Evolutionary conservation across 139 green algal genomes (phyloP).

Genomic region (Picocystis salinarum): DNA sequence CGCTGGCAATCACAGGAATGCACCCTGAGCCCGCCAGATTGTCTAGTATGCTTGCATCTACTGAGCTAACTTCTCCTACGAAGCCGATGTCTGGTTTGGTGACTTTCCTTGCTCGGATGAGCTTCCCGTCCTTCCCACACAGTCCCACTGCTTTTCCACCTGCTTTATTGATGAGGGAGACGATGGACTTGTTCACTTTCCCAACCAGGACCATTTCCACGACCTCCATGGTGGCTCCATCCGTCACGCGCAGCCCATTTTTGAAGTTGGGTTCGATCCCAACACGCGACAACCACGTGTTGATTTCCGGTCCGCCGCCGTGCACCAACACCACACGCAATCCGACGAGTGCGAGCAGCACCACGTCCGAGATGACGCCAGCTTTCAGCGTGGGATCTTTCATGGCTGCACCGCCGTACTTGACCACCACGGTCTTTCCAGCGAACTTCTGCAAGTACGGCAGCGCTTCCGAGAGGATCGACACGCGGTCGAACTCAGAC

Average conservation of each 20-base stretch:
- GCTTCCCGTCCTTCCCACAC: conserved; percentile 81
- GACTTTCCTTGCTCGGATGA: conserved; percentile 46
- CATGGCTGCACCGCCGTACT: conserved; percentile 98
- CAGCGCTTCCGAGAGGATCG: conserved; percentile 82
- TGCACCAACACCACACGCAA: conserved; percentile 87
- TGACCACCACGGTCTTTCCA: conserved; percentile 90
- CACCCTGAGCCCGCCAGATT: conserved; percentile 48
- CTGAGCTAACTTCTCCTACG: conserved; percentile 76
- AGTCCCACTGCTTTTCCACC: conserved; percentile 83
- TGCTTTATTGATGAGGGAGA: conserved; percentile 81
- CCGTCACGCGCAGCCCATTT: conserved; percentile 90
- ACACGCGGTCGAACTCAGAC: conserved; percentile 45
- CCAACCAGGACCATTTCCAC: conserved; percentile 96
- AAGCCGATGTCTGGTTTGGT: conserved; percentile 37
- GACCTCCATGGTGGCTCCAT: conserved; percentile 91
- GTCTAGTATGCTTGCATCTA: conserved; percentile 53
- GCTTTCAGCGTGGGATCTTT: conserved; percentile 83
- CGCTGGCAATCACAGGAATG: conserved; percentile 89
- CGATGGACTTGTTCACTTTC: conserved; percentile 92
- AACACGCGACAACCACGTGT: conserved; percentile 85
- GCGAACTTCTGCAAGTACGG: conserved; percentile 85
- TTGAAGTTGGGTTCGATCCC: conserved; percentile 88
- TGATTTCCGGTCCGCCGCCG: conserved; percentile 97
- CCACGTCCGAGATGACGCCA: conserved; percentile 82
- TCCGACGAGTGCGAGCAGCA: conserved; percentile 81